Evolutionary conservation across 1,284 basidiomycete species (phyloP).

Genomic region (Microbotryum saponariae): DNA sequence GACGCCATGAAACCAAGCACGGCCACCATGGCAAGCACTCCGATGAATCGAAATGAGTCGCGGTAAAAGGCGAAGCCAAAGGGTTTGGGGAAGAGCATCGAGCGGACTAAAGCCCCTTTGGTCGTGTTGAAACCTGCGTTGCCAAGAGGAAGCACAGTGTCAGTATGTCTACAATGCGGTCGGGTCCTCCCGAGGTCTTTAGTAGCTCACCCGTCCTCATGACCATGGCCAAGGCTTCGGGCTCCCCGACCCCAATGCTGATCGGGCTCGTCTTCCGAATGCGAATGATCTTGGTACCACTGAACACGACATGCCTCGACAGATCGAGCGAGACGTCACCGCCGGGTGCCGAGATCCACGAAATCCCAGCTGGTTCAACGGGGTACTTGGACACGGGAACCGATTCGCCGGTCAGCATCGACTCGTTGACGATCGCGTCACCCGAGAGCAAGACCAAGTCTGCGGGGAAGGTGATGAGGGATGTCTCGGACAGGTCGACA

Average conservation of each 20-base stretch:
- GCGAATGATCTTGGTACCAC: constrained; percentile 85
- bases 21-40: constrained; percentile 71
- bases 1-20: constrained; percentile 43
- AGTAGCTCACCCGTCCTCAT: constrained; percentile 65
- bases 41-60: constrained; percentile 86
- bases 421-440: constrained; percentile 96
- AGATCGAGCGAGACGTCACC: constrained; percentile 59
- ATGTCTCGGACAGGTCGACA: constrained; percentile 73
- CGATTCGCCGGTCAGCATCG: constrained; percentile 95
- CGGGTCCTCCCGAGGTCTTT: neutral
- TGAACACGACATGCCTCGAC: constrained; percentile 80
- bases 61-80: constrained; percentile 62
- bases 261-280: constrained; percentile 58
- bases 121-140: constrained; percentile 87
- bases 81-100: constrained; percentile 98
- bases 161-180: neutral
- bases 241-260: constrained; percentile 22
- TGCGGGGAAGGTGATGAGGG: constrained; percentile 71
- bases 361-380: constrained; percentile 39
- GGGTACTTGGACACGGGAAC: constrained; percentile 85
- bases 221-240: constrained; percentile 70
- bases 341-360: constrained; percentile 23
- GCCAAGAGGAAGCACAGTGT: neutral
- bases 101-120: constrained; percentile 89
- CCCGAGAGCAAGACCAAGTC: constrained; percentile 89